phyloP scores from a whole-genome alignment of 1,284 basidiomycete species.

The Boletus chippewaensis region DNA sequence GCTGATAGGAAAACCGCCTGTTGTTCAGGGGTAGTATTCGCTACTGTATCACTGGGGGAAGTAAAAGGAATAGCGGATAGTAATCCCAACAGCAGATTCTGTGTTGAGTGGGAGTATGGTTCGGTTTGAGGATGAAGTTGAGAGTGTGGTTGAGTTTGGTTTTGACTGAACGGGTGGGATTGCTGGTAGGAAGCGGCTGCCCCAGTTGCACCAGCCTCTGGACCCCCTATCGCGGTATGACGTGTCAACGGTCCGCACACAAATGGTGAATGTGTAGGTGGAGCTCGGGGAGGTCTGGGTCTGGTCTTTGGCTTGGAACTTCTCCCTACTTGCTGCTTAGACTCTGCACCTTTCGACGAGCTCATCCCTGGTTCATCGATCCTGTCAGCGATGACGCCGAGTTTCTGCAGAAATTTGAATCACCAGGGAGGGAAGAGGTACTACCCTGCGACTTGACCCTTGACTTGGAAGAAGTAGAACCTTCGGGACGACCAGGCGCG shows the following conservation, averaged over 20 bases:
- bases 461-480: constrained; percentile 24
- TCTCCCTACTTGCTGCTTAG: not conserved
- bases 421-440: constrained; percentile 13
- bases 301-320: constrained; percentile 17
- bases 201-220: not conserved
- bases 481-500: constrained; percentile 28
- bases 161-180: constrained; percentile 1
- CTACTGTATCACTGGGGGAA: not conserved
- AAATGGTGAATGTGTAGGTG: constrained; percentile 22
- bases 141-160: constrained; percentile 5
- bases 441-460: constrained; percentile 1
- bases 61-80: constrained; percentile 16
- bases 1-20: constrained; percentile 19
- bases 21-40: constrained; percentile 10
- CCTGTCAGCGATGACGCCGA: constrained; percentile 1
- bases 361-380: constrained; percentile 4
- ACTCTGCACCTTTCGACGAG: not conserved
- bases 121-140: constrained; percentile 2
- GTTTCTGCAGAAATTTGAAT: not conserved
- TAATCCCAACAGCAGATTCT: constrained; percentile 9
- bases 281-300: constrained; percentile 7
- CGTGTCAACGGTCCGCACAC: constrained; percentile 24
- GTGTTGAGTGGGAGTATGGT: not conserved
- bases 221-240: not conserved
- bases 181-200: constrained; percentile 18